A percentile compares a stretch with the other conserved stretches of the same genome.
phyloP scores from a whole-genome alignment of 495 filamentous ascomycete genomes.

The Penicillium egyptiacum region DNA sequence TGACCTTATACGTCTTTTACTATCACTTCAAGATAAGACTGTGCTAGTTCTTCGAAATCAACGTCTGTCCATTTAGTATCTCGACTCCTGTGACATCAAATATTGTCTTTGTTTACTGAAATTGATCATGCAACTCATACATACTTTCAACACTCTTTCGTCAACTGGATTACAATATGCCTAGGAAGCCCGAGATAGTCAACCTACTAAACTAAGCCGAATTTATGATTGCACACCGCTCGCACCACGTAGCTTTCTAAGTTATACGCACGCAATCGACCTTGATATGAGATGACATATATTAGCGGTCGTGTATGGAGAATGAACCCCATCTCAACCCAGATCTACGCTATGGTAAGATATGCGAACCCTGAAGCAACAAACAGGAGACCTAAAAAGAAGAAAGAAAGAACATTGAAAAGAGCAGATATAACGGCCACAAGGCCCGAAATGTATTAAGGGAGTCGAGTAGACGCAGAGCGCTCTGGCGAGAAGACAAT shows the following conservation, averaged over 20 bases:
- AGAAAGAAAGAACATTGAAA: not conserved
- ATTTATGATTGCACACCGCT: too few relatives aligned
- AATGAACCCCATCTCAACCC: not conserved
- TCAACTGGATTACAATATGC: not conserved
- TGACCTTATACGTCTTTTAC: too few relatives aligned
- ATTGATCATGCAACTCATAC: not conserved
- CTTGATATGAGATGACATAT: not conserved
- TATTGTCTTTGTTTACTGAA: not conserved
- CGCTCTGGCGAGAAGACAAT: constrained; percentile 11
- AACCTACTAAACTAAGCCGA: not conserved
- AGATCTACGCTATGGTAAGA: not conserved
- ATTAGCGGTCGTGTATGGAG: not conserved
- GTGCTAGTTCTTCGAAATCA: not conserved
- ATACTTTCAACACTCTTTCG: not conserved
- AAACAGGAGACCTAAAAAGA: not conserved
- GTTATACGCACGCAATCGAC: not conserved
- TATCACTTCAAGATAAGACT: not conserved
- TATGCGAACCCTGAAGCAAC: not conserved
- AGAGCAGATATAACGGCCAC: constrained; percentile 10
- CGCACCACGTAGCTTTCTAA: too few relatives aligned
- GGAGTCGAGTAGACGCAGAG: constrained; percentile 6
- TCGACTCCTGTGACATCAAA: not conserved
- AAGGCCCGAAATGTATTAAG: constrained; percentile 24
- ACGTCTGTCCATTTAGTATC: not conserved
- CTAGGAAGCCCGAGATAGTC: not conserved